Evolutionary conservation across 2,329 filamentous ascomycete species (phyloP).

Genomic region (Verticillium tricorpus): DNA sequence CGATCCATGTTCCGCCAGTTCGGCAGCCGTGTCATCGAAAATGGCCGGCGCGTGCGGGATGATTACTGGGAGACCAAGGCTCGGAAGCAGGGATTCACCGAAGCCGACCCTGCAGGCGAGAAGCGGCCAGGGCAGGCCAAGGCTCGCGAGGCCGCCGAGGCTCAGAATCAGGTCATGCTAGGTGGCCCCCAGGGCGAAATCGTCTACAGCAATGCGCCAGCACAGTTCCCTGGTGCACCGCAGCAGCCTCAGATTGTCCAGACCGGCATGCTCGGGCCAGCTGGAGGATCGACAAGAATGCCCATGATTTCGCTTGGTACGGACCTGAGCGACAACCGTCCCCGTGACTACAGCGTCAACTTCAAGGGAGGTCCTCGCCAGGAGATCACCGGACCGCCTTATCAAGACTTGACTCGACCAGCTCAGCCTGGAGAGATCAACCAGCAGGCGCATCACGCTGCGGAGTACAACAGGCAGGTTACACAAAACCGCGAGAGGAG

Average conservation of each 20-base stretch:
- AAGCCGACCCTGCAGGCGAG: conserved; percentile 91
- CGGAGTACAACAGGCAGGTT: conserved; percentile 84
- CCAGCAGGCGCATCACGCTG: conserved; percentile 80
- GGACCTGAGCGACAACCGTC: conserved; percentile 71
- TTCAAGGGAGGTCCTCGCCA: conserved; percentile 75
- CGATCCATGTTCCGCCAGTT: conserved; percentile 99
- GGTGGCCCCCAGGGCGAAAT: conserved; percentile 76
- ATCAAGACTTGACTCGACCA: conserved; percentile 79
- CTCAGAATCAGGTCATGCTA: conserved; percentile 58
- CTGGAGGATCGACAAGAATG: conserved; percentile 62
- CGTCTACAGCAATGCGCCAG: conserved; percentile 74
- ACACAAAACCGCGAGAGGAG: conserved; percentile 77
- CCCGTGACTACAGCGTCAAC: conserved; percentile 73
- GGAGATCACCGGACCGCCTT: conserved; percentile 81
- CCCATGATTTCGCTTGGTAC: conserved; percentile 80
- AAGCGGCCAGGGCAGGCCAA: conserved; percentile 91
- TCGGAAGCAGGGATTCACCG: conserved; percentile 94
- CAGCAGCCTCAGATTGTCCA: conserved; percentile 68
- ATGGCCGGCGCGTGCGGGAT: conserved; percentile 86
- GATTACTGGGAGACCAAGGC: conserved; percentile 99
- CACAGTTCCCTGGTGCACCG: conserved; percentile 60
- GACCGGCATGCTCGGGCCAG: conserved; percentile 64
- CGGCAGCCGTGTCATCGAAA: conserved; percentile 86
- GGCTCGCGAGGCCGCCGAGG: conserved; percentile 75
- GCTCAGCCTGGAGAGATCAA: conserved; percentile 74